These are phyloP conservation scores for Haplosporangium sp. DNA, from an alignment of 371 early-diverging fungal genomes.

Conservation along the genomic window DNA sequence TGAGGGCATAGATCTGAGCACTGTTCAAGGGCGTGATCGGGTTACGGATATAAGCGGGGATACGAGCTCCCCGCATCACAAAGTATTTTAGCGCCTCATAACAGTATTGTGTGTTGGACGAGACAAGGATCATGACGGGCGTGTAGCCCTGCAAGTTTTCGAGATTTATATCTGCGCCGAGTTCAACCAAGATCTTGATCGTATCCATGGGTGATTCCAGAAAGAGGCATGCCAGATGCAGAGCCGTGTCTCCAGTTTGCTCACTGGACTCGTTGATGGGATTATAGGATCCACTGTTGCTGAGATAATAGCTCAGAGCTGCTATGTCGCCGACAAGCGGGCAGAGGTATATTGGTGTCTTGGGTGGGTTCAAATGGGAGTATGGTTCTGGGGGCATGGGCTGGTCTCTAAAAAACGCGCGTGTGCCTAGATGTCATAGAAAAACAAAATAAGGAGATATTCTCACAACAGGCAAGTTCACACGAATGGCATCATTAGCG, in stretches of 20 bases:
- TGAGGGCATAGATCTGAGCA: constrained; percentile 40
- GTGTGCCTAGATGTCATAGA: constrained; percentile 14
- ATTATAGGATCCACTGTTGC: constrained; percentile 25
- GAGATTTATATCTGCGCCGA: constrained; percentile 52
- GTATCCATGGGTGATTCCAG: constrained; percentile 49
- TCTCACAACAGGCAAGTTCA: background rate
- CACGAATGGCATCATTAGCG: constrained; percentile 6
- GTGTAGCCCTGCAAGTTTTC: constrained; percentile 52
- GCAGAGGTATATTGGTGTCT: constrained; percentile 44
- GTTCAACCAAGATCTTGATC: constrained; percentile 50
- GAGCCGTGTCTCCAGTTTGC: constrained; percentile 47
- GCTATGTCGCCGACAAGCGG: constrained; percentile 47
- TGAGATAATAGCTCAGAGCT: constrained; percentile 33
- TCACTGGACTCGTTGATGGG: constrained; percentile 52
- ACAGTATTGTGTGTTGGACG: constrained; percentile 52
- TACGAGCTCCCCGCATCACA: constrained; percentile 50
- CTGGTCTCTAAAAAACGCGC: constrained; percentile 30
- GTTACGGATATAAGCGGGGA: constrained; percentile 50
- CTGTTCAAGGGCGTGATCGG: constrained; percentile 49
- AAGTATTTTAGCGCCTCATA: constrained; percentile 52
- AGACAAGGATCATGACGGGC: constrained; percentile 44
- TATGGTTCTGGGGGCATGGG: constrained; percentile 13
- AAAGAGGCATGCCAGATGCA: constrained; percentile 50
- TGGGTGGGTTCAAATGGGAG: constrained; percentile 32
- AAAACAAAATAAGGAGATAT: background rate